Percentiles rank a stretch among this genome's conserved stretches.
Conservation (phyloP, 148 eudicot genomes). For the Rhododendron griersonianum region DNA sequence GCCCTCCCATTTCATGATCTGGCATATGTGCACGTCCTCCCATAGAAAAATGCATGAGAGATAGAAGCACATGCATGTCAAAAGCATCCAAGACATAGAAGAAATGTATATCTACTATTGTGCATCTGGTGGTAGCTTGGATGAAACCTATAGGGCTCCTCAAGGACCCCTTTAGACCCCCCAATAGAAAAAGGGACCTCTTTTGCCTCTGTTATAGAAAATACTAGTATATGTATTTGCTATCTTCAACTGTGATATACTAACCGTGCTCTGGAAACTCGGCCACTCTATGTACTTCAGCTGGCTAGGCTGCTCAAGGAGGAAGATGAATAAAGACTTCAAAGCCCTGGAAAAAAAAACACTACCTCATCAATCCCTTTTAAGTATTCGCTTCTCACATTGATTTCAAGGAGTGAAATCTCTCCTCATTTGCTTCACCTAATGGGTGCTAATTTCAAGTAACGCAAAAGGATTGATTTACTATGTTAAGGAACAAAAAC, state of each 20-base stretch:
- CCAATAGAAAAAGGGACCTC: not conserved
- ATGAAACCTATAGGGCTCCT: not conserved
- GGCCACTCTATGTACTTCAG: conserved; percentile 84
- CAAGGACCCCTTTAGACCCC: not conserved
- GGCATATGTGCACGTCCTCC: not conserved
- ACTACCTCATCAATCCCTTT: not conserved
- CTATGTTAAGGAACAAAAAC: not conserved
- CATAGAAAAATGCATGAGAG: not conserved
- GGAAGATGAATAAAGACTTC: conserved; percentile 34
- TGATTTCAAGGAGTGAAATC: not conserved
- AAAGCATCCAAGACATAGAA: not conserved
- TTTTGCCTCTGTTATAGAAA: not conserved
- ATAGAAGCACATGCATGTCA: not conserved
- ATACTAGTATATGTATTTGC: not conserved
- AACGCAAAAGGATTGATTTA: not conserved
- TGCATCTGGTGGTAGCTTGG: not conserved
- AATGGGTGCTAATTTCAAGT: not conserved
- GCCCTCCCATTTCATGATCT: not conserved
- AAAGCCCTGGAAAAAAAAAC: conserved; percentile 29
- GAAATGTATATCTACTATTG: not conserved
- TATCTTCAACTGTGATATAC: conserved; percentile 5
- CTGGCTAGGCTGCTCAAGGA: conserved; percentile 53
- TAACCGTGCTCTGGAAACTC: conserved; percentile 71
- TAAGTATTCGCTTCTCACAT: not conserved
- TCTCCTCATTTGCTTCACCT: not conserved